A percentile compares a stretch with the other conserved stretches of the same genome.
Conservation (phyloP, 495 filamentous ascomycete genomes). For the Aspergillus incahuasiensis region DNA sequence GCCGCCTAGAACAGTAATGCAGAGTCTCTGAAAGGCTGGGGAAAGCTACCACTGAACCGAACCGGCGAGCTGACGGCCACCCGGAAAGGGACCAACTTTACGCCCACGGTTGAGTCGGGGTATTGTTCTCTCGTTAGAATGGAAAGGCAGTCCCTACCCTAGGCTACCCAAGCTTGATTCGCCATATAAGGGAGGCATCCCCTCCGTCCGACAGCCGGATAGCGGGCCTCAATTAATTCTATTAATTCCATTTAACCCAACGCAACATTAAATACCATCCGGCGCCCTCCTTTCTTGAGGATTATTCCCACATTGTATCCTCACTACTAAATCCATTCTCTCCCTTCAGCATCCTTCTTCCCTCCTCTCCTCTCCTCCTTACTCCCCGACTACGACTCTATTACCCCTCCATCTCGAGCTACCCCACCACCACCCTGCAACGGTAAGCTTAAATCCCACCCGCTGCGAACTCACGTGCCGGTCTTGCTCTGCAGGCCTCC, state of each 20-base stretch:
- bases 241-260: conserved; percentile 8
- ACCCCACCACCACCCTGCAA: conserved; percentile 8
- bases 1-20: background rate
- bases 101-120: background rate
- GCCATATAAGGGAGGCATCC: conserved; percentile 8
- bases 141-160: background rate
- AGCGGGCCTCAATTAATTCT: conserved; percentile 19
- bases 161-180: background rate
- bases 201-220: conserved; percentile 19
- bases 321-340: conserved; percentile 2
- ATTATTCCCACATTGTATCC: conserved; percentile 4
- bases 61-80: conserved; percentile 8
- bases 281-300: background rate
- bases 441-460: conserved; percentile 17
- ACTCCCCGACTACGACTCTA: background rate
- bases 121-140: background rate
- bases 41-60: conserved; percentile 6
- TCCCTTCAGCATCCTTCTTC: background rate
- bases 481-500: background rate
- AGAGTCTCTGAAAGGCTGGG: background rate
- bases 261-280: conserved; percentile 14
- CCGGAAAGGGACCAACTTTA: conserved; percentile 9
- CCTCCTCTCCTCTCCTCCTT: conserved; percentile 1
- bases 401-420: conserved; percentile 1
- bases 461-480: conserved; percentile 12